Conservation (phyloP, 2,329 filamentous ascomycete genomes). For the Metarhizium anisopliae region DNA sequence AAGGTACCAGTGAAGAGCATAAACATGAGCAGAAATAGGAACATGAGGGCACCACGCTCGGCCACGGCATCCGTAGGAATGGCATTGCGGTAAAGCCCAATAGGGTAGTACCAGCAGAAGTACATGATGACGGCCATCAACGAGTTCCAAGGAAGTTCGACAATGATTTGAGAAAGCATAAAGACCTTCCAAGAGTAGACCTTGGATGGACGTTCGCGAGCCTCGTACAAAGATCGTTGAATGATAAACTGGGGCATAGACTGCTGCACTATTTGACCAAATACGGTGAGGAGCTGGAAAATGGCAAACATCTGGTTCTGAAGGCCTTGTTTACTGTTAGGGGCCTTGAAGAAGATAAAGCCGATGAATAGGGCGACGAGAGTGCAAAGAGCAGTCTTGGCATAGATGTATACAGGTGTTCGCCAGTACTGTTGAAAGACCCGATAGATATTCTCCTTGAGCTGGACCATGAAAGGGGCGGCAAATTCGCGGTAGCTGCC, state of each 20-base stretch:
- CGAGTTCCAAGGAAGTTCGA: conserved; percentile 79
- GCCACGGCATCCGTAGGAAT: conserved; percentile 47
- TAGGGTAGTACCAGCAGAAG: conserved; percentile 78
- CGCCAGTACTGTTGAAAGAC: conserved; percentile 92
- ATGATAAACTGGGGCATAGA: conserved; percentile 82
- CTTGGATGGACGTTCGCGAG: conserved; percentile 75
- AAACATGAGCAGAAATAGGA: conserved; percentile 67
- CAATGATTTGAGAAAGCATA: conserved; percentile 72
- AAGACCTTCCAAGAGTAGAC: conserved; percentile 81
- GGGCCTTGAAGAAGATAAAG: conserved; percentile 68
- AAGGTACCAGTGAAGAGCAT: conserved; percentile 77
- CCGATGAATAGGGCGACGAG: conserved; percentile 67
- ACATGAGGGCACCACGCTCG: conserved; percentile 70
- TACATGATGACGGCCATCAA: conserved; percentile 69
- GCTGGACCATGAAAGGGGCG: conserved; percentile 60
- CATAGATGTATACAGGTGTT: conserved; percentile 80
- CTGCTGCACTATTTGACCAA: conserved; percentile 69
- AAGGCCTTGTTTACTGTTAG: conserved; percentile 65
- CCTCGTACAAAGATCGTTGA: conserved; percentile 75
- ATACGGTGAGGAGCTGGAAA: conserved; percentile 76
- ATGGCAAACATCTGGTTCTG: conserved; percentile 83
- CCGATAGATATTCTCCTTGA: conserved; percentile 58
- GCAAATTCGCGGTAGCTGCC: conserved; percentile 67
- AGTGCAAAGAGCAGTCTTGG: conserved; percentile 62
- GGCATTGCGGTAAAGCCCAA: conserved; percentile 68